phyloP scores from a whole-genome alignment of 1,139 yeast genomes.

The Blastobotrys arbuscula region DNA sequence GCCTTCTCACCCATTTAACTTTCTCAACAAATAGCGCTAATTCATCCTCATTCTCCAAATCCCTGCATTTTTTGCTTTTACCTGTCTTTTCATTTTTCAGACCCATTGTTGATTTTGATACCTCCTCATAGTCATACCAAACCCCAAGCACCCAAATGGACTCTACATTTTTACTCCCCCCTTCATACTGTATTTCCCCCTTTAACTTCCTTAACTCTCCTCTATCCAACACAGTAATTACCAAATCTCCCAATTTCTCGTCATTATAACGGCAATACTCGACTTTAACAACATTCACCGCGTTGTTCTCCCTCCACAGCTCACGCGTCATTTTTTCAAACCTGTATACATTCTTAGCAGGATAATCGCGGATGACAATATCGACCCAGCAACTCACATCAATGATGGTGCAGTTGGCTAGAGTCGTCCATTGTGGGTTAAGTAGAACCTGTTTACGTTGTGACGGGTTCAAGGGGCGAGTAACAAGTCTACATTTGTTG shows the following conservation, averaged over 20 bases:
- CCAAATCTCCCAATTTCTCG: not conserved
- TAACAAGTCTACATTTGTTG: not conserved
- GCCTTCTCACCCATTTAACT: too few relatives aligned
- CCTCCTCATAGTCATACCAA: constrained; percentile 1
- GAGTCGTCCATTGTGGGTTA: not conserved
- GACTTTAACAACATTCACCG: not conserved
- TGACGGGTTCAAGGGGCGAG: not conserved
- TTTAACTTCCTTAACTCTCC: not conserved
- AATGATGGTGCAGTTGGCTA: not conserved
- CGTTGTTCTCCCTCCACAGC: constrained; percentile 1
- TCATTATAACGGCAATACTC: not conserved
- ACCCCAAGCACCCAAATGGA: not conserved
- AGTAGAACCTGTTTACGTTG: not conserved
- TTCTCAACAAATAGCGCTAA: too few relatives aligned
- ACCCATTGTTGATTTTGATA: too few relatives aligned
- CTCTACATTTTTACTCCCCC: not conserved
- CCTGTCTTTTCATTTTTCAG: too few relatives aligned
- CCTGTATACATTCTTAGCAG: not conserved
- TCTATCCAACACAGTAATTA: not conserved
- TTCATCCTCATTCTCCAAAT: too few relatives aligned
- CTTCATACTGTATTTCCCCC: not conserved
- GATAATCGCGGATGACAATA: not conserved
- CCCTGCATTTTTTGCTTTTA: too few relatives aligned
- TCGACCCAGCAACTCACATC: constrained; percentile 1
- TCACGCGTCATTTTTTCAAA: not conserved